Percentiles rank a stretch among this genome's conserved stretches.
Evolutionary conservation across 2,329 filamentous ascomycete species (phyloP).

Genomic region (Fusarium kyushuense): DNA sequence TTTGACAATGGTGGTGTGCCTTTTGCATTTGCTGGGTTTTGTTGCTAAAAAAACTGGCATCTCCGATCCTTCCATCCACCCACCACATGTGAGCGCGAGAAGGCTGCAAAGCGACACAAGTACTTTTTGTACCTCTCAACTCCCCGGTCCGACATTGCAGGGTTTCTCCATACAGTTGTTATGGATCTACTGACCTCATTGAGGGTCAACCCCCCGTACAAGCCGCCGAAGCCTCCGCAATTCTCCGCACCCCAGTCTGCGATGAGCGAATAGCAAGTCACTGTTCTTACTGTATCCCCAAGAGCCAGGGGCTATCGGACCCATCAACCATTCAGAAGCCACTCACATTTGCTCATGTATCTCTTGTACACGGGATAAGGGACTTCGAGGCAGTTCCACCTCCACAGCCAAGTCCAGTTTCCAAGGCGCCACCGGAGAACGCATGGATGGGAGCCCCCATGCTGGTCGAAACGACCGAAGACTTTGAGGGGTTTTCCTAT

Average conservation of each 20-base stretch:
- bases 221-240: constrained; percentile 42
- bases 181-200: constrained; percentile 43
- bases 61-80: constrained; percentile 31
- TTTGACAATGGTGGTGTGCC: constrained; percentile 22
- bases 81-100: constrained; percentile 19
- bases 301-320: constrained; percentile 19
- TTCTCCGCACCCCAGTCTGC: constrained; percentile 23
- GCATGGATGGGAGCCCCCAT: constrained; percentile 36
- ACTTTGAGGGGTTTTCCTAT: constrained; percentile 48
- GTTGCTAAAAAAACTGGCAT: constrained; percentile 27
- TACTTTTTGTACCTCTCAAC: constrained; percentile 23
- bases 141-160: constrained; percentile 33
- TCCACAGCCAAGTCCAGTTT: constrained; percentile 42
- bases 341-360: constrained; percentile 23
- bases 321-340: constrained; percentile 19
- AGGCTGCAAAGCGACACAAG: constrained; percentile 16
- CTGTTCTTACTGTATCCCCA: background rate
- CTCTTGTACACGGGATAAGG: constrained; percentile 32
- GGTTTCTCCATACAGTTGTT: constrained; percentile 46
- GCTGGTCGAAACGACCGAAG: constrained; percentile 42
- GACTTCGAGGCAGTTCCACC: constrained; percentile 33
- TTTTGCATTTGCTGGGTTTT: constrained; percentile 5
- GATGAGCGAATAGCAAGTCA: constrained; percentile 18
- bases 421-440: constrained; percentile 40
- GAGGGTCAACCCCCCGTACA: constrained; percentile 42